Evolutionary conservation across 202 grass and related monocot species (phyloP).

Genomic region (Brachypodium distachyon): DNA sequence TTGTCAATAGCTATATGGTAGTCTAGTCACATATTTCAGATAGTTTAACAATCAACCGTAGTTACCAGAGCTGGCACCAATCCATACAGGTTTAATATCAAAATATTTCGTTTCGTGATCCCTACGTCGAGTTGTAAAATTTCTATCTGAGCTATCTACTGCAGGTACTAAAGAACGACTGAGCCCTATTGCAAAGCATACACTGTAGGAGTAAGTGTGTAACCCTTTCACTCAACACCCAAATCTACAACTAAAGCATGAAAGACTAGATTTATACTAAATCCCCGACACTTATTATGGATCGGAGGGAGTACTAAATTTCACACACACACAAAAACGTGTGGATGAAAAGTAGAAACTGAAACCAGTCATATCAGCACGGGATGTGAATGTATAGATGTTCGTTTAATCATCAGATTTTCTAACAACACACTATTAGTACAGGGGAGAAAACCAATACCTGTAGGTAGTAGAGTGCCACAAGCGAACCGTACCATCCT

Average conservation of each 20-base stretch:
- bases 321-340: not conserved
- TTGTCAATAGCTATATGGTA: not conserved
- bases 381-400: not conserved
- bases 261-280: not conserved
- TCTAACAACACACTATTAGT: not conserved
- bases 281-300: too few species aligned
- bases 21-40: not conserved
- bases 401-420: not conserved
- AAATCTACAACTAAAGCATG: not conserved
- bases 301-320: not conserved
- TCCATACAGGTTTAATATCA: not conserved
- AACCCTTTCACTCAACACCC: not conserved
- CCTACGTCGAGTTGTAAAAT: too few species aligned
- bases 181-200: too few species aligned
- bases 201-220: not conserved
- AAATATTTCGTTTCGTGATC: not conserved
- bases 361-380: not conserved
- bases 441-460: not conserved
- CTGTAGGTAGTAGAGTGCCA: conserved; percentile 84
- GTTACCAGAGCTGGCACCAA: not conserved
- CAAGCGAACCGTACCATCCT: conserved; percentile 69
- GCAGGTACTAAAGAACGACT: too few species aligned
- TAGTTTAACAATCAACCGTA: not conserved
- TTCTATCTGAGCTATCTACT: too few species aligned
- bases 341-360: not conserved